Percentiles rank a stretch among this genome's conserved stretches.
Conservation (phyloP, 1,284 basidiomycete species). For the Cryptococcus sp. region DNA sequence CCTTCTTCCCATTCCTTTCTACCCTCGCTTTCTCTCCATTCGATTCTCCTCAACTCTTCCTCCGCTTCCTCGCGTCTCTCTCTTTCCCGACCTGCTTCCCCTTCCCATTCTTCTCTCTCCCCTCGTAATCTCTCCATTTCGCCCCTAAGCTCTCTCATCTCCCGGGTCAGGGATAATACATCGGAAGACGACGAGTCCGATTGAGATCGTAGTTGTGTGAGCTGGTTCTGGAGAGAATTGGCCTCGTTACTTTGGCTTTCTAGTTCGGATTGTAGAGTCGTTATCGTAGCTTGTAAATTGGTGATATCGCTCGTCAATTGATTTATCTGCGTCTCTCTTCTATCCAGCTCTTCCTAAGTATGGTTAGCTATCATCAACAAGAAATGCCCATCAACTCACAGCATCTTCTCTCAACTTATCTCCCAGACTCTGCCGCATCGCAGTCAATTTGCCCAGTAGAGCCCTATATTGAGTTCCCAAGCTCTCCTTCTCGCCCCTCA, state of each 20-base stretch:
- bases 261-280: slow-evolving; percentile 73
- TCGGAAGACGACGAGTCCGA: slow-evolving; percentile 61
- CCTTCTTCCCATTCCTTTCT: slow-evolving; percentile 57
- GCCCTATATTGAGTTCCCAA: slow-evolving; percentile 79
- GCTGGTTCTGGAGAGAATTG: slow-evolving; percentile 62
- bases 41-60: slow-evolving; percentile 56
- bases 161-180: slow-evolving; percentile 66
- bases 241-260: slow-evolving; percentile 67
- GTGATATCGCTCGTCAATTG: slow-evolving; percentile 70
- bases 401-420: slow-evolving; percentile 96
- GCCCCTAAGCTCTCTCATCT: slow-evolving; percentile 70
- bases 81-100: slow-evolving; percentile 67
- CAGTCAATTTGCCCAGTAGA: slow-evolving; percentile 80
- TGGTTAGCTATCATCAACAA: slow-evolving; percentile 4
- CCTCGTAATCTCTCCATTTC: slow-evolving; percentile 78
- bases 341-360: slow-evolving; percentile 86
- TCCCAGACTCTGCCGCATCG: slow-evolving; percentile 88
- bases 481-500: slow-evolving; percentile 72
- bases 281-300: slow-evolving; percentile 62
- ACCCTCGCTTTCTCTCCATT: slow-evolving; percentile 65
- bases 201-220: slow-evolving; percentile 54
- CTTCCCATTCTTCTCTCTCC: slow-evolving; percentile 85
- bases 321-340: slow-evolving; percentile 74
- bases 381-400: slow-evolving; percentile 55
- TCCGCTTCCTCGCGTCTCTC: slow-evolving; percentile 64